Percentiles rank a stretch among this genome's conserved stretches.
Conservation (phyloP, 306 rosid genomes). For the Ormosia emarginata region DNA sequence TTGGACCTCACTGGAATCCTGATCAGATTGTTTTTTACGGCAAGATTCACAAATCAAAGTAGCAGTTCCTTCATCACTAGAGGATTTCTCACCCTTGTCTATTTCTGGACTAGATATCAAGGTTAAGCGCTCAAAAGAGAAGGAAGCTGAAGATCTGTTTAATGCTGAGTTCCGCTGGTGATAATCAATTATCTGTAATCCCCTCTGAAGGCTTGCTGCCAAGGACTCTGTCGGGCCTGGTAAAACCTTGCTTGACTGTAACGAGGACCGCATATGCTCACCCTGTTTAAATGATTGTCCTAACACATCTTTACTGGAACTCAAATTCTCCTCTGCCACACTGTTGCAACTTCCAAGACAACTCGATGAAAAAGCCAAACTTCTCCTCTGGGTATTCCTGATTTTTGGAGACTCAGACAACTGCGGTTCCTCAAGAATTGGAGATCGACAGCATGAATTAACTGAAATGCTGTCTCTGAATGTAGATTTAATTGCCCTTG, state of each 20-base stretch:
- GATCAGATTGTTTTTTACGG: slow-evolving; percentile 35
- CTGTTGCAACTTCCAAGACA: slow-evolving; percentile 52
- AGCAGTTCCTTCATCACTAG: slow-evolving; percentile 36
- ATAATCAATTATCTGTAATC: slow-evolving; percentile 77
- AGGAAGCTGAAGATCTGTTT: slow-evolving; percentile 69
- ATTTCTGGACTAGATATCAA: slow-evolving; percentile 50
- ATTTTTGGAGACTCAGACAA: slow-evolving; percentile 90
- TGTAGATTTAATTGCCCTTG: slow-evolving; percentile 43
- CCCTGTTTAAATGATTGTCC: slow-evolving; percentile 52
- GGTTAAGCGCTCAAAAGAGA: slow-evolving; percentile 76
- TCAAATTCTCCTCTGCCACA: slow-evolving; percentile 49
- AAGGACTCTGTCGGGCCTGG: slow-evolving; percentile 80
- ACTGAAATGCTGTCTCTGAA: slow-evolving; percentile 66
- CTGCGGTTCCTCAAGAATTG: slow-evolving; percentile 68
- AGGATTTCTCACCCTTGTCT: slow-evolving; percentile 40
- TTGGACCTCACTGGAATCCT: slow-evolving; percentile 39
- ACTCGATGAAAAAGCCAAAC: slow-evolving; percentile 58
- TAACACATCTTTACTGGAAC: slow-evolving; percentile 42
- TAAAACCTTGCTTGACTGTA: slow-evolving; percentile 57
- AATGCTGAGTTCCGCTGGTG: slow-evolving; percentile 75
- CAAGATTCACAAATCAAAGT: slow-evolving; percentile 69
- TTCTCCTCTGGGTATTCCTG: slow-evolving; percentile 64
- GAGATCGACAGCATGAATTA: slow-evolving; percentile 47
- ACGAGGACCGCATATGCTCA: slow-evolving; percentile 49
- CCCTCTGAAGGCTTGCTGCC: slow-evolving; percentile 96